phyloP scores from a whole-genome alignment of 2,329 filamentous ascomycete species.

The Penicillium sp. region DNA sequence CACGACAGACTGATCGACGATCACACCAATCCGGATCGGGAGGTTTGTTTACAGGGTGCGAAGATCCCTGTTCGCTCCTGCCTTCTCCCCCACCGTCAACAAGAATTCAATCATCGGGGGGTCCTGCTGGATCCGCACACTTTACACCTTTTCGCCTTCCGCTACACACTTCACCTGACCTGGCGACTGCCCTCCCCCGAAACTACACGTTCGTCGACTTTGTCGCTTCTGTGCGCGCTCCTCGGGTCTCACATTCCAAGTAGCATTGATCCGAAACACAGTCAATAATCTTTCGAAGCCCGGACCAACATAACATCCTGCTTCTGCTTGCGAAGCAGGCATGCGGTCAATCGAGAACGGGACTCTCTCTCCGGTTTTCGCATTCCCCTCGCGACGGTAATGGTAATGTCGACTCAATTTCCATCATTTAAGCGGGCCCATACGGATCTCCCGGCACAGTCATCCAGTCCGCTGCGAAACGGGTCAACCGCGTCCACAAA shows the following conservation, averaged over 20 bases:
- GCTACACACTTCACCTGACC: background rate
- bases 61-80: constrained; percentile 23
- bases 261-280: background rate
- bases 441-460: constrained; percentile 39
- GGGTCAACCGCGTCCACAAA: constrained; percentile 53
- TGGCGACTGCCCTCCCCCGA: background rate
- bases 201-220: constrained; percentile 3
- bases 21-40: constrained; percentile 30
- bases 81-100: constrained; percentile 23
- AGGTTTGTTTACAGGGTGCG: constrained; percentile 37
- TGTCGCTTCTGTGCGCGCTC: constrained; percentile 6
- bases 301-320: constrained; percentile 16
- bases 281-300: background rate
- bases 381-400: constrained; percentile 28
- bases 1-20: constrained; percentile 22
- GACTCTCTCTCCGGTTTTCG: constrained; percentile 24
- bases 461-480: constrained; percentile 49
- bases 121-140: constrained; percentile 1
- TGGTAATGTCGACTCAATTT: constrained; percentile 41
- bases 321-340: constrained; percentile 34
- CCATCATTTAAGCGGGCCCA: constrained; percentile 37
- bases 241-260: constrained; percentile 18
- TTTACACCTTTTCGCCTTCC: background rate
- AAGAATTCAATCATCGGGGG: constrained; percentile 20
- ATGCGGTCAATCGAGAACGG: constrained; percentile 38